Evolutionary conservation across 495 filamentous ascomycete genomes (phyloP).

Genomic region (Talaromyces stipitatus): DNA sequence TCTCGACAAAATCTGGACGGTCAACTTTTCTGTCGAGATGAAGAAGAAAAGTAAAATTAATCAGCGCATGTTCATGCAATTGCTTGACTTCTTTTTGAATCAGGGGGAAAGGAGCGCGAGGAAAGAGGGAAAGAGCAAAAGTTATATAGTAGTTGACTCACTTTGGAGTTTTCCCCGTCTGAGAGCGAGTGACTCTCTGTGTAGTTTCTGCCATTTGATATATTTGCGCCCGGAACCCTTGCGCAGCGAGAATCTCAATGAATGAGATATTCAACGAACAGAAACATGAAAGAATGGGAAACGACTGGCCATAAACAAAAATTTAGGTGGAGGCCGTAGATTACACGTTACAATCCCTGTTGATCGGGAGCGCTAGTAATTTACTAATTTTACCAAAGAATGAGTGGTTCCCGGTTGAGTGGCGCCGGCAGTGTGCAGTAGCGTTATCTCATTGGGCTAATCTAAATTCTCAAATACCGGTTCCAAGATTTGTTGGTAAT

Average conservation of each 20-base stretch:
- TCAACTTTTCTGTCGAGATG: slow-evolving; percentile 42
- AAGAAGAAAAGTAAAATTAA: slow-evolving; percentile 1
- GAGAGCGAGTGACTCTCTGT: slow-evolving; percentile 46
- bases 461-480: not conserved
- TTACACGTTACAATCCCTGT: not conserved
- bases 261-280: not conserved
- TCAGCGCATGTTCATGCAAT: not conserved
- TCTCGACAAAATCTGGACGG: slow-evolving; percentile 50
- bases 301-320: not conserved
- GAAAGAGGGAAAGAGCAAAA: not conserved
- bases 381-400: not conserved
- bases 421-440: not conserved
- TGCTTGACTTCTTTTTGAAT: not conserved
- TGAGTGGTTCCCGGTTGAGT: not conserved
- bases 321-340: not conserved
- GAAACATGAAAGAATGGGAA: not conserved
- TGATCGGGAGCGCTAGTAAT: not conserved
- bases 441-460: not conserved
- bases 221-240: slow-evolving; percentile 3
- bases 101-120: slow-evolving; percentile 10
- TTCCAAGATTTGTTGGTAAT: not conserved
- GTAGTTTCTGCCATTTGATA: slow-evolving; percentile 2
- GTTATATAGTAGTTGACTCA: slow-evolving; percentile 19
- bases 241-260: not conserved
- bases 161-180: slow-evolving; percentile 44